Conservation (phyloP, 2,329 filamentous ascomycete species). For the Alternaria triticina region DNA sequence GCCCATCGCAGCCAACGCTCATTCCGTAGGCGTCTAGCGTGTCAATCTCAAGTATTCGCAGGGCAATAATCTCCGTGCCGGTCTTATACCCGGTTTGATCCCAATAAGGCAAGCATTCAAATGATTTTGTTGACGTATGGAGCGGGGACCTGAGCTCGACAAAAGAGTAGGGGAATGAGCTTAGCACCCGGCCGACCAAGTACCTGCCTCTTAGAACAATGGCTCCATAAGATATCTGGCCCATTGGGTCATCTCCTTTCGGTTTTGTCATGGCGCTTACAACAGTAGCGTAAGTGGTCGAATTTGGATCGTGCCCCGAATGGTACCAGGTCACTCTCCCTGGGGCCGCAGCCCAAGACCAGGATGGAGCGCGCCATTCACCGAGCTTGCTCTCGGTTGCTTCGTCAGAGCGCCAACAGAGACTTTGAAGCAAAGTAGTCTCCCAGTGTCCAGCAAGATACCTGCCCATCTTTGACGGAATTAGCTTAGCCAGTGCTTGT, state of each 20-base stretch:
- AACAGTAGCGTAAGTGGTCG: background rate
- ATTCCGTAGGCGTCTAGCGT: no score
- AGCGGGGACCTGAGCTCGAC: no score
- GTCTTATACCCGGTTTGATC: no score
- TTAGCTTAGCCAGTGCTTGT: conserved; percentile 8
- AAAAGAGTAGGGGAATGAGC: no score
- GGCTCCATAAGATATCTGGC: background rate
- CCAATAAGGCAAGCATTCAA: no score
- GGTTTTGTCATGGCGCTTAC: background rate
- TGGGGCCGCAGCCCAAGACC: conserved; percentile 11
- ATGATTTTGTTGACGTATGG: no score
- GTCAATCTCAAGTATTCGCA: no score
- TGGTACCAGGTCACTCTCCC: background rate
- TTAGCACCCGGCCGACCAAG: no score
- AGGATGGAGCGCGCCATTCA: conserved; percentile 11
- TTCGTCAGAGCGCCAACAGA: no score
- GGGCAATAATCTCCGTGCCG: background rate
- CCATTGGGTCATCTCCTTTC: conserved; percentile 4
- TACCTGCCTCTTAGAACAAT: background rate
- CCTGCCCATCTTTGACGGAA: background rate
- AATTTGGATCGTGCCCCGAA: background rate
- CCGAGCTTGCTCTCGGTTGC: no score
- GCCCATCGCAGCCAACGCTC: no score
- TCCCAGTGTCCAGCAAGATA: conserved; percentile 14
- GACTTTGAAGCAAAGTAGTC: background rate